phyloP scores from a whole-genome alignment of 169 alveolate genomes.

The Plasmodium cynomolgi region DNA sequence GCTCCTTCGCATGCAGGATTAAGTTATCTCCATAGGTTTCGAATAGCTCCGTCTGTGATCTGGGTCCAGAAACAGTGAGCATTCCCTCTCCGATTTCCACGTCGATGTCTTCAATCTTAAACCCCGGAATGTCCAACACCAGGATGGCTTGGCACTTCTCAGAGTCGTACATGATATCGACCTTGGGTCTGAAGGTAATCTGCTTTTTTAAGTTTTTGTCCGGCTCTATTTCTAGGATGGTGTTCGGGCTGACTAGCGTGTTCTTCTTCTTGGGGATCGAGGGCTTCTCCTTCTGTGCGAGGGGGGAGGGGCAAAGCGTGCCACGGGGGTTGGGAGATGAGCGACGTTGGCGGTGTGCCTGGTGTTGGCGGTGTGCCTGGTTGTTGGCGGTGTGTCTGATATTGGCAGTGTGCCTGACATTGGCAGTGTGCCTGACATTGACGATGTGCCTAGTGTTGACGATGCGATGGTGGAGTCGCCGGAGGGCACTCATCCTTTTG shows the following conservation, averaged over 20 bases:
- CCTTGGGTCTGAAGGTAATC: slow-evolving; percentile 84
- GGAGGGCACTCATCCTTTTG: background rate
- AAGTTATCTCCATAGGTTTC: slow-evolving; percentile 85
- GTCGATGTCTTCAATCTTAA: slow-evolving; percentile 80
- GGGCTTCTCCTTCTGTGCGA: slow-evolving; percentile 79
- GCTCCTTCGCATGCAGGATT: slow-evolving; percentile 83
- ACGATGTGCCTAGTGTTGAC: too few relatives aligned
- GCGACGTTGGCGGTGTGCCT: background rate
- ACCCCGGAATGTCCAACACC: slow-evolving; percentile 86
- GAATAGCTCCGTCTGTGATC: slow-evolving; percentile 84
- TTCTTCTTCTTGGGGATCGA: slow-evolving; percentile 83
- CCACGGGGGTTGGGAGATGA: too few relatives aligned
- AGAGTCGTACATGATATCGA: slow-evolving; percentile 84
- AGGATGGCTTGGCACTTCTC: slow-evolving; percentile 78
- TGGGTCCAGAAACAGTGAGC: slow-evolving; percentile 80
- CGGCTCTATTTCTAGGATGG: slow-evolving; percentile 83
- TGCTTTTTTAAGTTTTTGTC: slow-evolving; percentile 80
- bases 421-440: too few relatives aligned
- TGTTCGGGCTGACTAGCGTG: slow-evolving; percentile 84
- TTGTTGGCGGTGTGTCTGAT: background rate
- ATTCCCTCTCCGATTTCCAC: slow-evolving; percentile 85
- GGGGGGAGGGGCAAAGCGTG: background rate
- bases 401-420: background rate
- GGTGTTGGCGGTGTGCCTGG: background rate
- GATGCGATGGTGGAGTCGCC: background rate